Evolutionary conservation across 140 eudicot species (phyloP).

Genomic region (Ambrosia hybrid): DNA sequence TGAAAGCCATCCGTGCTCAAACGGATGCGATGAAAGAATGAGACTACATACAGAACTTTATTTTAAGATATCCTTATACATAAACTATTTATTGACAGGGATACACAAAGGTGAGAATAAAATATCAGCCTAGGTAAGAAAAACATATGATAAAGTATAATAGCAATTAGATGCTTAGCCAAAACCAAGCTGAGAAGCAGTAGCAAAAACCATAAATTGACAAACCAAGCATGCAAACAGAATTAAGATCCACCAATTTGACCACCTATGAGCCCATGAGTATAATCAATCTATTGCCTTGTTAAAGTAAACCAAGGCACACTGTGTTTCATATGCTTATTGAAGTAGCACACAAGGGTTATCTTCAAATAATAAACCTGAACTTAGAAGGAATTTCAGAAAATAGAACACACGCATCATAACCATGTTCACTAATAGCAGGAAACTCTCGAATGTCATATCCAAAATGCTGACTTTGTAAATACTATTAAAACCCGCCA

Average conservation of each 20-base stretch:
- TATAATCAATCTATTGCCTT: neutral
- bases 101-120: neutral
- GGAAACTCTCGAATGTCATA: neutral
- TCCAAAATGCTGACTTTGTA: conserved; percentile 5
- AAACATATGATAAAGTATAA: conserved; percentile 8
- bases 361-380: neutral
- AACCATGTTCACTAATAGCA: conserved; percentile 10
- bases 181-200: conserved; percentile 7
- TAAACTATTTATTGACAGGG: neutral
- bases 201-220: neutral
- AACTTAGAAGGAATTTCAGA: neutral
- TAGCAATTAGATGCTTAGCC: neutral
- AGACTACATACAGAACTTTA: too few relatives aligned
- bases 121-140: neutral
- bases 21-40: neutral
- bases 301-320: neutral
- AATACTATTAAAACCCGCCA: conserved; percentile 4
- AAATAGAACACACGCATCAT: conserved; percentile 4
- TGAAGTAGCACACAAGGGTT: conserved; percentile 8
- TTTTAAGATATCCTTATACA: neutral
- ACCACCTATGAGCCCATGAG: neutral
- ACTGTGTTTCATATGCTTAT: neutral
- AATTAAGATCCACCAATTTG: neutral
- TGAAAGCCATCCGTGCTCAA: conserved; percentile 17
- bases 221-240: neutral